Evolutionary conservation across 2,329 filamentous ascomycete species (phyloP).

Genomic region (Aureobasidium leucospermi): DNA sequence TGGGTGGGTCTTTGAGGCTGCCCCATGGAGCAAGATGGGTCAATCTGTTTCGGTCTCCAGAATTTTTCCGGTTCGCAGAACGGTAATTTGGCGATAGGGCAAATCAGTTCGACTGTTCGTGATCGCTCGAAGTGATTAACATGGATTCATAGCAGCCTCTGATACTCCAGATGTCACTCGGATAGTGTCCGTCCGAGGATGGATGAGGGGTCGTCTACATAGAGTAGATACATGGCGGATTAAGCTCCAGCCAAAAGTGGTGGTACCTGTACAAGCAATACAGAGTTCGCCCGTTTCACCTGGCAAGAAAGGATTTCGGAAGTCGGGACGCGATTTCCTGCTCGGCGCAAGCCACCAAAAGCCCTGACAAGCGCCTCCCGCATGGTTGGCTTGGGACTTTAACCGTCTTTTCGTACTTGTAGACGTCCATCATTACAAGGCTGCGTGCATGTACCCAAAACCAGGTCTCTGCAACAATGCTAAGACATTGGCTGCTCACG

Average conservation of each 20-base stretch:
- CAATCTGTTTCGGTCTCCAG: neutral
- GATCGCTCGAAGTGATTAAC: neutral
- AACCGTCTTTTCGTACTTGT: neutral
- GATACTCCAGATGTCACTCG: neutral
- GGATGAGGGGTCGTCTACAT: neutral
- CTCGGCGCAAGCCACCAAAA: conserved; percentile 1
- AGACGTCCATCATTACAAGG: neutral
- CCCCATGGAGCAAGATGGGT: neutral
- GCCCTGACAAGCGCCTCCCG: conserved; percentile 7
- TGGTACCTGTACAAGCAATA: neutral
- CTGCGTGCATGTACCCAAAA: neutral
- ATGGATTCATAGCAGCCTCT: neutral
- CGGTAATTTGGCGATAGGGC: neutral
- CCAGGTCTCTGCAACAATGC: neutral
- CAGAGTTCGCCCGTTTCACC: neutral
- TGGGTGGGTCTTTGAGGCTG: neutral
- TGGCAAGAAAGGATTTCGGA: conserved; percentile 2
- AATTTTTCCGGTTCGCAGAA: neutral
- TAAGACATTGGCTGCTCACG: neutral
- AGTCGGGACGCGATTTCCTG: neutral
- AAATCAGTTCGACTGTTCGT: neutral
- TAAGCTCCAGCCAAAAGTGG: neutral
- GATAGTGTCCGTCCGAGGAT: neutral
- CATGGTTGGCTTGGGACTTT: conserved; percentile 5
- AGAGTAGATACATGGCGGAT: neutral